These are phyloP conservation scores for Wickerhamomyces pijperi DNA, from an alignment of 805 yeast species.

Conservation along the genomic window DNA sequence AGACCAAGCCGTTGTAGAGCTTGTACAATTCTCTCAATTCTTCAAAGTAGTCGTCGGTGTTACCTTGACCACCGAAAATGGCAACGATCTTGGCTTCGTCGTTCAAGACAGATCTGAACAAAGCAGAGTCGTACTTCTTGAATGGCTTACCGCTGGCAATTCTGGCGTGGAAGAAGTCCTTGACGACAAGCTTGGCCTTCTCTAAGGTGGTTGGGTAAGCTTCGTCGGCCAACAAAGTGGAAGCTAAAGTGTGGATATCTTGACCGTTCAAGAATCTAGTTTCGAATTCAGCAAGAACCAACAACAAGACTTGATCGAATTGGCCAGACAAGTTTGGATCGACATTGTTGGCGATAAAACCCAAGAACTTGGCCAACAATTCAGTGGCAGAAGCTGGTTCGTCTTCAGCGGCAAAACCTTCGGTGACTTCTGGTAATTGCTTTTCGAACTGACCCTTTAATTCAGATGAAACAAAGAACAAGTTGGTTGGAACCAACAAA, in stretches of 20 bases:
- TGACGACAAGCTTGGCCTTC: constrained; percentile 67
- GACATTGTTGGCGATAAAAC: constrained; percentile 45
- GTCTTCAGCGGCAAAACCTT: constrained; percentile 73
- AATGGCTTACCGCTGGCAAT: constrained; percentile 37
- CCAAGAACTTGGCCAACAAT: constrained; percentile 73
- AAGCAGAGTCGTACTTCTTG: constrained; percentile 40
- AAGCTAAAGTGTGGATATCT: constrained; percentile 87
- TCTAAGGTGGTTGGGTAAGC: constrained; percentile 51
- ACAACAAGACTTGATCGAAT: constrained; percentile 57
- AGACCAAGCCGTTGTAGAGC: constrained; percentile 63
- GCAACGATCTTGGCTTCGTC: constrained; percentile 60
- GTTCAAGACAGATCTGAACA: constrained; percentile 52
- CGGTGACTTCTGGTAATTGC: constrained; percentile 66
- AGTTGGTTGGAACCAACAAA: constrained; percentile 72
- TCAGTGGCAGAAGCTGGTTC: constrained; percentile 86
- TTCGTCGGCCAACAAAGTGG: constrained; percentile 45
- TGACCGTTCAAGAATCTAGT: constrained; percentile 58
- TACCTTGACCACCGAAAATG: constrained; percentile 98
- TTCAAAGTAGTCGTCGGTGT: constrained; percentile 93
- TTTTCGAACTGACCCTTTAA: constrained; percentile 78
- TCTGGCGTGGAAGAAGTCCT: constrained; percentile 63
- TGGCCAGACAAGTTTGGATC: constrained; percentile 37
- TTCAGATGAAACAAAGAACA: constrained; percentile 74
- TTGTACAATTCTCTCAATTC: constrained; percentile 82
- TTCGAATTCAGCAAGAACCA: constrained; percentile 76